phyloP scores from a whole-genome alignment of 768 basidiomycete species.

The Russula vinacea region DNA sequence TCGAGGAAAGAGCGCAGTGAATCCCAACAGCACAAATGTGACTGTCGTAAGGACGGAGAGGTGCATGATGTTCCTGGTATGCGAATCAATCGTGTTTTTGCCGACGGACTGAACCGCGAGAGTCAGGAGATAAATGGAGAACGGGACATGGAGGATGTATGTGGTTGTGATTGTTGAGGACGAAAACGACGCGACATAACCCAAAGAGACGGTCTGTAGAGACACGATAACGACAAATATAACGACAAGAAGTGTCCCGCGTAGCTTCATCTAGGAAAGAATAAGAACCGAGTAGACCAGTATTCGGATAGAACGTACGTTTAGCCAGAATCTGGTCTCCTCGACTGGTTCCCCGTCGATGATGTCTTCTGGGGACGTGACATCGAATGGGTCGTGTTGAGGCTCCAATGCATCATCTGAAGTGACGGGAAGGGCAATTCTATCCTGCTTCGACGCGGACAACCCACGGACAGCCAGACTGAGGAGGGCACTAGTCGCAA shows the following conservation, averaged over 20 bases:
- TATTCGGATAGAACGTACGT: slow-evolving; percentile 39
- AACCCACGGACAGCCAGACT: slow-evolving; percentile 48
- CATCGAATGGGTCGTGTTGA: slow-evolving; percentile 59
- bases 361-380: slow-evolving; percentile 68
- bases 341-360: slow-evolving; percentile 65
- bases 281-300: background rate
- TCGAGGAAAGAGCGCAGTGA: slow-evolving; percentile 57
- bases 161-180: slow-evolving; percentile 37
- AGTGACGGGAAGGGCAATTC: slow-evolving; percentile 48
- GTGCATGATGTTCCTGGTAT: slow-evolving; percentile 50
- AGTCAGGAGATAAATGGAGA: slow-evolving; percentile 57
- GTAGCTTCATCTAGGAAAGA: slow-evolving; percentile 11
- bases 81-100: slow-evolving; percentile 40
- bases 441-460: slow-evolving; percentile 44
- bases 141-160: slow-evolving; percentile 47
- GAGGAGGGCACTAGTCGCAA: slow-evolving; percentile 43
- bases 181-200: slow-evolving; percentile 46
- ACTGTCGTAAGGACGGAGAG: slow-evolving; percentile 53
- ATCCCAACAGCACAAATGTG: slow-evolving; percentile 45
- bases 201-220: slow-evolving; percentile 53
- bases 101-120: slow-evolving; percentile 51
- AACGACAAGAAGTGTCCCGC: slow-evolving; percentile 37
- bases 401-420: slow-evolving; percentile 32
- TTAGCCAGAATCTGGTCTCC: slow-evolving; percentile 57
- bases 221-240: slow-evolving; percentile 47